phyloP scores from a whole-genome alignment of 2,329 filamentous ascomycete species.

The Cadophora sp. region DNA sequence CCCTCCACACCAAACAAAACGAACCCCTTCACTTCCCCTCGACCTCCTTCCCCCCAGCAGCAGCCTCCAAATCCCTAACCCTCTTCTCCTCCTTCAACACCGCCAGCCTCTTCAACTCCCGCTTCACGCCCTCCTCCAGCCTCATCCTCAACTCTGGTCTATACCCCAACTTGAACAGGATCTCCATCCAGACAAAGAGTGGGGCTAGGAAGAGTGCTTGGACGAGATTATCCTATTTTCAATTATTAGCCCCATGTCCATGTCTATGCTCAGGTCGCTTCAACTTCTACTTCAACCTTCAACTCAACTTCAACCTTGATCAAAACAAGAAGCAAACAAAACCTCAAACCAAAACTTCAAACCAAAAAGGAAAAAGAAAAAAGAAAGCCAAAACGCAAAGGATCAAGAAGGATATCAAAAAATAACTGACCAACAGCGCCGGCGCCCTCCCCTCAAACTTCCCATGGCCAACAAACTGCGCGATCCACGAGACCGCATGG shows the following conservation, averaged over 20 bases:
- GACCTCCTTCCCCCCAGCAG: neutral
- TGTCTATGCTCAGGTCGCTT: too few relatives aligned
- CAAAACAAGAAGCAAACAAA: too few relatives aligned
- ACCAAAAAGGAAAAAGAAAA: neutral
- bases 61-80: neutral
- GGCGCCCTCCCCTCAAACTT: slow-evolving; percentile 1
- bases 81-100: slow-evolving; percentile 5
- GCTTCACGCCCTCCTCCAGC: neutral
- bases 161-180: slow-evolving; percentile 5
- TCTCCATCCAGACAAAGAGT: slow-evolving; percentile 13
- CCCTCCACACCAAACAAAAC: neutral
- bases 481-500: neutral
- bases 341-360: too few relatives aligned
- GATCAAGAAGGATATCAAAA: neutral
- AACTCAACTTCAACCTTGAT: too few relatives aligned
- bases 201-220: slow-evolving; percentile 5
- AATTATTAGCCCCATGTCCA: too few relatives aligned
- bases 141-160: slow-evolving; percentile 10
- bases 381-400: neutral
- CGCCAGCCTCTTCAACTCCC: neutral
- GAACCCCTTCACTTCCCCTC: too few relatives aligned
- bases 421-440: neutral
- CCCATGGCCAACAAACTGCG: slow-evolving; percentile 5
- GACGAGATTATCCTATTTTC: neutral
- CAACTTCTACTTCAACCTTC: too few relatives aligned